Evolutionary conservation across 179 eudicot species (phyloP).

Genomic region (Patellifolia procumbens): DNA sequence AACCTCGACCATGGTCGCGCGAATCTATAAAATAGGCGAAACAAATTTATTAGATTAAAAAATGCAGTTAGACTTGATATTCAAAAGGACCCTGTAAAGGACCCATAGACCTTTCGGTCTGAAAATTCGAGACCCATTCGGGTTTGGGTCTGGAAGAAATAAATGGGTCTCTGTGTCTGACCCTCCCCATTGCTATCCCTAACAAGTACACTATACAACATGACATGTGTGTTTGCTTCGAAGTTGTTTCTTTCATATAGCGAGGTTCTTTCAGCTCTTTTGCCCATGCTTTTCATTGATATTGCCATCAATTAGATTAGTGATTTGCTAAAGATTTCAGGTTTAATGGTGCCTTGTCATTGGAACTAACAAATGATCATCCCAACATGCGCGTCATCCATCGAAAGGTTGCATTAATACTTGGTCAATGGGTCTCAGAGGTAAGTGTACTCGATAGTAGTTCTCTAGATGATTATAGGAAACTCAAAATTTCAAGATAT

Average conservation of each 20-base stretch:
- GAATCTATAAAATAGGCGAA: too few species aligned
- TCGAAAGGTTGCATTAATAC: constrained; percentile 90
- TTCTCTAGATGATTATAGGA: constrained; percentile 2
- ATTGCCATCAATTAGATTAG: not conserved
- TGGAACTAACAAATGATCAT: constrained; percentile 85
- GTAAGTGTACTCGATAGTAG: constrained; percentile 36
- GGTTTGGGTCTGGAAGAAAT: too few species aligned
- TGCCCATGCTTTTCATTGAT: not conserved
- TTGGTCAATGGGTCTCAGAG: constrained; percentile 99
- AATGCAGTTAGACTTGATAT: too few species aligned
- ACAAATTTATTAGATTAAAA: too few species aligned
- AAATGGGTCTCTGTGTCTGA: too few species aligned
- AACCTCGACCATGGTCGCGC: too few species aligned
- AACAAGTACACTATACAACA: too few species aligned
- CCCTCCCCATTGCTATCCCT: too few species aligned
- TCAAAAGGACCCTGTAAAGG: too few species aligned
- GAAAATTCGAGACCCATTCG: too few species aligned
- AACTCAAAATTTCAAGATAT: not conserved
- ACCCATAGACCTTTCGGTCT: too few species aligned
- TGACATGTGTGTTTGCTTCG: too few species aligned
- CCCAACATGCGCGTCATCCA: constrained; percentile 92
- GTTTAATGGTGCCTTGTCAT: constrained; percentile 87
- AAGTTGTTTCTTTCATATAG: not conserved
- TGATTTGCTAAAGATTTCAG: constrained; percentile 41
- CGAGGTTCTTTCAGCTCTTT: not conserved